Conservation (phyloP, 495 filamentous ascomycete genomes). For the Podospora bellae-mahoneyi region DNA sequence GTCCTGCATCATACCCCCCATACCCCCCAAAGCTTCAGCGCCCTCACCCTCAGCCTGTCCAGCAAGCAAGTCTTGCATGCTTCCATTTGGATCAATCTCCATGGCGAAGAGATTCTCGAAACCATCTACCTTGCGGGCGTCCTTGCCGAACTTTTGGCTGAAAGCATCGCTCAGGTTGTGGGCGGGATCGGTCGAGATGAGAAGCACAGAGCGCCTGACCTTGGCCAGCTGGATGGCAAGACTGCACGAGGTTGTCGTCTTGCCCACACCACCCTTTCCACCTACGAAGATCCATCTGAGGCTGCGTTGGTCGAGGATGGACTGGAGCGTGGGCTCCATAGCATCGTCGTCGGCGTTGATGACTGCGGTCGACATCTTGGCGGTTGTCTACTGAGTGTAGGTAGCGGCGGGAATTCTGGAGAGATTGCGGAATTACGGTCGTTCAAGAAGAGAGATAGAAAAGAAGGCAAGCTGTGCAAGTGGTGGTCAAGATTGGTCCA, state of each 20-base stretch:
- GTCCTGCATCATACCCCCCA: constrained; percentile 65
- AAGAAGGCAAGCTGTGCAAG: neutral
- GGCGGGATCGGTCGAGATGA: constrained; percentile 97
- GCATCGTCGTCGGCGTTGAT: constrained; percentile 68
- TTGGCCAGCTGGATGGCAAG: constrained; percentile 97
- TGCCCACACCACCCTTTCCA: constrained; percentile 98
- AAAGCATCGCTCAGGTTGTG: constrained; percentile 99
- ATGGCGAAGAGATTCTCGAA: constrained; percentile 94
- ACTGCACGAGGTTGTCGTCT: constrained; percentile 97
- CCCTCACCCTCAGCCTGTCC: constrained; percentile 65
- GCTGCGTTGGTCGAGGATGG: constrained; percentile 87
- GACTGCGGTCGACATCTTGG: constrained; percentile 63
- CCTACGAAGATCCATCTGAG: constrained; percentile 99
- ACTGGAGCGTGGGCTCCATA: constrained; percentile 89
- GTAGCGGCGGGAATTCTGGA: neutral
- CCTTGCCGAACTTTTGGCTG: constrained; percentile 98
- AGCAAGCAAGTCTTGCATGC: constrained; percentile 90
- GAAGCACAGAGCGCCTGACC: constrained; percentile 88
- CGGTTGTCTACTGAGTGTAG: constrained; percentile 1
- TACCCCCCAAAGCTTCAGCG: constrained; percentile 60
- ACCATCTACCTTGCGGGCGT: constrained; percentile 86
- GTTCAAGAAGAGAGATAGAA: neutral
- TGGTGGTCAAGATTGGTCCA: neutral
- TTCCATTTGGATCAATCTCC: constrained; percentile 99
- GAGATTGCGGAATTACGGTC: neutral